phyloP scores from a whole-genome alignment of 1,284 basidiomycete species.

The Clitocybe nebularis region DNA sequence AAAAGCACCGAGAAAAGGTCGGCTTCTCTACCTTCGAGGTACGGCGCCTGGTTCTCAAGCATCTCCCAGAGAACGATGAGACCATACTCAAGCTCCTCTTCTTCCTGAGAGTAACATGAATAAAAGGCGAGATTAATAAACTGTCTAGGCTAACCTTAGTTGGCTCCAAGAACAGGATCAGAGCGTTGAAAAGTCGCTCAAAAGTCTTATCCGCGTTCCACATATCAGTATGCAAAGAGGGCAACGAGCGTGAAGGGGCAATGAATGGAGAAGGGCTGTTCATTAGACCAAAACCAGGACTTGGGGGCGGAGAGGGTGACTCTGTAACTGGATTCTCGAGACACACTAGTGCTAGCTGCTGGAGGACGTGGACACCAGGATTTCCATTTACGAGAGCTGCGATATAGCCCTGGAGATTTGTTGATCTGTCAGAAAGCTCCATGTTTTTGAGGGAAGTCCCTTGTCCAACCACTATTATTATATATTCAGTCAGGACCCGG shows the following conservation, averaged over 20 bases:
- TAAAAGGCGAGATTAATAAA: conserved; percentile 14
- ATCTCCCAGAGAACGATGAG: conserved; percentile 76
- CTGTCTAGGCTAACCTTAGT: conserved; percentile 41
- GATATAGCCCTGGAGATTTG: conserved; percentile 53
- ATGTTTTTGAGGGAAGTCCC: conserved; percentile 37
- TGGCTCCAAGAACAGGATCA: conserved; percentile 57
- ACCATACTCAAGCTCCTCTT: conserved; percentile 65
- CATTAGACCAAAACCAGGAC: conserved; percentile 36
- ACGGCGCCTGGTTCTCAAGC: conserved; percentile 59
- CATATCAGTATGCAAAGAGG: conserved; percentile 45
- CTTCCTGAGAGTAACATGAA: conserved; percentile 37
- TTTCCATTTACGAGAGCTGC: conserved; percentile 47
- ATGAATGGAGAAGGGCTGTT: conserved; percentile 49
- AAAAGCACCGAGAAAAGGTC: conserved; percentile 65
- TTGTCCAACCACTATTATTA: conserved; percentile 45
- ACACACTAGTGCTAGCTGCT: conserved; percentile 61
- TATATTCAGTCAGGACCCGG: conserved; percentile 14
- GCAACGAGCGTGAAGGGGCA: conserved; percentile 33
- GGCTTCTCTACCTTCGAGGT: conserved; percentile 70
- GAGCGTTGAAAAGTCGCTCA: conserved; percentile 57
- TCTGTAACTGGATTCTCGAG: conserved; percentile 52
- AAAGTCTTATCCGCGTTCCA: conserved; percentile 69
- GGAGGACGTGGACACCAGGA: conserved; percentile 48
- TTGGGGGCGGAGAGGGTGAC: conserved; percentile 39
- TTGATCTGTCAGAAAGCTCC: conserved; percentile 31